Conservation (phyloP, 1,284 basidiomycete genomes). For the Marasmius fiardii region DNA sequence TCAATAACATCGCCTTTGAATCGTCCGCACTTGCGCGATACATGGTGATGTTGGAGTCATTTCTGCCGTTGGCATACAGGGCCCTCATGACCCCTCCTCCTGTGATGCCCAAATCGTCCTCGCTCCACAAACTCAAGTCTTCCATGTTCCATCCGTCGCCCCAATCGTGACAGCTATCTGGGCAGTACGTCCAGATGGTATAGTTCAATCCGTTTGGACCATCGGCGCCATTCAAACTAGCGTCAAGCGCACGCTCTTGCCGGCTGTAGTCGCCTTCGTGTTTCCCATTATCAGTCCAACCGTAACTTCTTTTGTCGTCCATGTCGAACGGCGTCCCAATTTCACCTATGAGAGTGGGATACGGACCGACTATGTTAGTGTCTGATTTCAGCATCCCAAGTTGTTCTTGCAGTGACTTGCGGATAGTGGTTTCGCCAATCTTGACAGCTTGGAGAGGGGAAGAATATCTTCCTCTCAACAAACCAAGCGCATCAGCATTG, state of each 20-base stretch:
- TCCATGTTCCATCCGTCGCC: constrained; percentile 98
- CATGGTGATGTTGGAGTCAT: constrained; percentile 11
- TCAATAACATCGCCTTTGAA: constrained; percentile 22
- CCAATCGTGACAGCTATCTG: constrained; percentile 81
- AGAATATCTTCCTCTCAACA: constrained; percentile 86
- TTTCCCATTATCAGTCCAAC: constrained; percentile 75
- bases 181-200: constrained; percentile 91
- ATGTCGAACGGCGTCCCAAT: constrained; percentile 95
- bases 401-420: constrained; percentile 82
- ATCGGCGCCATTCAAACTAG: constrained; percentile 87
- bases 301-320: constrained; percentile 82
- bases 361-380: constrained; percentile 61
- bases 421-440: constrained; percentile 81
- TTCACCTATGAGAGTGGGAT: constrained; percentile 93
- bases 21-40: constrained; percentile 20
- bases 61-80: constrained; percentile 13
- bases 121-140: constrained; percentile 88
- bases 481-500: constrained; percentile 93
- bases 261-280: constrained; percentile 75
- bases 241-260: constrained; percentile 89
- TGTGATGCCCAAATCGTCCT: constrained; percentile 60
- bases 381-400: constrained; percentile 79
- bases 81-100: constrained; percentile 25
- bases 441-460: constrained; percentile 65
- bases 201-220: constrained; percentile 81